phyloP scores from a whole-genome alignment of 345 rosid genomes.

The Syzygium oleosum region DNA sequence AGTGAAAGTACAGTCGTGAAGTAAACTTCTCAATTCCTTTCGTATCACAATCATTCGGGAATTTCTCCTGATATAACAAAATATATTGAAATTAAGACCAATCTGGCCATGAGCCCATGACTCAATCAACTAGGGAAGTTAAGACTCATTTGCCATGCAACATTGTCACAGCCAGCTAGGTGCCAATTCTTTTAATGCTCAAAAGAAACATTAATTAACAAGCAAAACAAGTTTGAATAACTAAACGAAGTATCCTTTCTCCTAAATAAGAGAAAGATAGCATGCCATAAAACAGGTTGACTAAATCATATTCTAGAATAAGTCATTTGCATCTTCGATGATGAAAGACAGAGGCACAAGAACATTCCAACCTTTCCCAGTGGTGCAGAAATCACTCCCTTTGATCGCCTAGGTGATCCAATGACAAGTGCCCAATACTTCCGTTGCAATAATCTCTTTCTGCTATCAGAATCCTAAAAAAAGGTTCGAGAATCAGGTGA shows the following conservation, averaged over 20 bases:
- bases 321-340: not conserved
- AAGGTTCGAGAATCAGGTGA: not conserved
- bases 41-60: not conserved
- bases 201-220: not conserved
- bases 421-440: constrained; percentile 85
- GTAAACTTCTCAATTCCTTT: not conserved
- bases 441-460: constrained; percentile 47
- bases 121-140: not conserved
- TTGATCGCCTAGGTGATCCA: constrained; percentile 55
- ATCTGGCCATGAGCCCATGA: not conserved
- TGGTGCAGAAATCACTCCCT: constrained; percentile 69
- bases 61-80: not conserved
- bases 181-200: not conserved
- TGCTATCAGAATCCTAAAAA: constrained; percentile 36
- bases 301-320: not conserved
- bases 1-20: not conserved
- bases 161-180: not conserved
- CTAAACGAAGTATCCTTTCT: not conserved
- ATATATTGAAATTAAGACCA: not conserved
- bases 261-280: not conserved
- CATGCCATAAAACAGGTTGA: not conserved
- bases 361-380: constrained; percentile 57
- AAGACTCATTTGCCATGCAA: not conserved
- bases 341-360: not conserved
- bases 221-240: not conserved